These are phyloP conservation scores for Pseudocercospora fuligena DNA, from an alignment of 2,329 filamentous ascomycete species.

Conservation along the genomic window DNA sequence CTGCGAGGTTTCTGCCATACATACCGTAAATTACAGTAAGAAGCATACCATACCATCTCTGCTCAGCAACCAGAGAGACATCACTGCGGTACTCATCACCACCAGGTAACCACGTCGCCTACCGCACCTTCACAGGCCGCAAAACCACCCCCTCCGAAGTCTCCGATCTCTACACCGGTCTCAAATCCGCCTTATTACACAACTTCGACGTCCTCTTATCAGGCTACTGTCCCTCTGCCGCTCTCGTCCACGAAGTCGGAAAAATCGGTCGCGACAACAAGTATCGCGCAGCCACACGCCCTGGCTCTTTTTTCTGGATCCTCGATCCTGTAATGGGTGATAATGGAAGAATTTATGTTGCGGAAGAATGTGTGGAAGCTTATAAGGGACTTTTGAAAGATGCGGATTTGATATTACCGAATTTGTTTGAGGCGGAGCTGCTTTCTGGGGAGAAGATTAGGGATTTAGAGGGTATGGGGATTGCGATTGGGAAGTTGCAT, in stretches of 20 bases:
- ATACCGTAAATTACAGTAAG: conserved; percentile 97
- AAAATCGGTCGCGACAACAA: conserved; percentile 81
- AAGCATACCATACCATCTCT: conserved; percentile 27
- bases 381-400: conserved; percentile 80
- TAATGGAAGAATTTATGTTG: conserved; percentile 88
- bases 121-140: conserved; percentile 84
- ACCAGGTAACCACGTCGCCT: conserved; percentile 91
- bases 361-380: conserved; percentile 85
- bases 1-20: conserved; percentile 90
- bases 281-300: conserved; percentile 63
- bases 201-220: conserved; percentile 94
- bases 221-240: conserved; percentile 89
- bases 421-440: conserved; percentile 96
- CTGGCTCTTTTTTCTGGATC: conserved; percentile 92
- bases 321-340: conserved; percentile 99
- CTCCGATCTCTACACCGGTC: conserved; percentile 78
- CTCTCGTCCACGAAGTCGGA: conserved; percentile 82
- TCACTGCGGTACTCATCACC: not conserved
- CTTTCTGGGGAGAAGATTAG: conserved; percentile 84
- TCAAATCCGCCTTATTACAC: conserved; percentile 81
- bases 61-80: not conserved
- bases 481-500: conserved; percentile 64
- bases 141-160: conserved; percentile 83
- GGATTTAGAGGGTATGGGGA: conserved; percentile 71
- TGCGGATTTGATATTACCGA: conserved; percentile 91